A percentile compares a stretch with the other conserved stretches of the same genome.
phyloP scores from a whole-genome alignment of 768 basidiomycete genomes.

The Kwoniella sp. region DNA sequence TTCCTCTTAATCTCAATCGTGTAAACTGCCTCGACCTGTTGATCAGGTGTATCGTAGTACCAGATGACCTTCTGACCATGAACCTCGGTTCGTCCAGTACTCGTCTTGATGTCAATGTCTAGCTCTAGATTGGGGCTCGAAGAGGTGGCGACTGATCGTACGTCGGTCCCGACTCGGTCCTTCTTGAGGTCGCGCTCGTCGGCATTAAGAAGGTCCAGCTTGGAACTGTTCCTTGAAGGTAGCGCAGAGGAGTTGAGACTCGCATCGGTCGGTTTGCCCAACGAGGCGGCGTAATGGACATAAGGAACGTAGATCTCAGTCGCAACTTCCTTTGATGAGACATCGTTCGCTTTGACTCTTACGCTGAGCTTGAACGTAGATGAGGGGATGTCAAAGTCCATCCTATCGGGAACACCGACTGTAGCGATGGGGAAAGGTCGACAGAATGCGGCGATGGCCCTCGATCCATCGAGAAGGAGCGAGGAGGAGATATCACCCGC shows the following conservation, averaged over 20 bases:
- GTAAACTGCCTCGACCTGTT: slow-evolving; percentile 51
- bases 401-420: slow-evolving; percentile 67
- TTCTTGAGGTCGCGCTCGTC: background rate
- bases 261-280: slow-evolving; percentile 15
- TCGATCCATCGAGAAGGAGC: slow-evolving; percentile 80
- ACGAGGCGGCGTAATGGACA: slow-evolving; percentile 67
- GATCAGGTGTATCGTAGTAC: slow-evolving; percentile 58
- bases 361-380: slow-evolving; percentile 72
- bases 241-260: background rate
- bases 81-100: slow-evolving; percentile 61
- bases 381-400: slow-evolving; percentile 74
- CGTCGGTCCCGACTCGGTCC: background rate
- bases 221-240: slow-evolving; percentile 11
- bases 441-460: slow-evolving; percentile 80
- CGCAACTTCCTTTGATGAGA: slow-evolving; percentile 59
- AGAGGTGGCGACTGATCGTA: slow-evolving; percentile 17
- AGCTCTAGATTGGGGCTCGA: slow-evolving; percentile 16
- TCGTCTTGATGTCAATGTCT: slow-evolving; percentile 53
- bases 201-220: slow-evolving; percentile 3
- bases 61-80: slow-evolving; percentile 62
- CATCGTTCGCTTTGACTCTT: slow-evolving; percentile 66
- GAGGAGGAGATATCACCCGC: slow-evolving; percentile 41
- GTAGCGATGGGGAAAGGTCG: slow-evolving; percentile 78
- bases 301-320: slow-evolving; percentile 91
- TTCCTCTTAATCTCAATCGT: slow-evolving; percentile 59